A percentile compares a stretch with the other conserved stretches of the same genome.
phyloP scores from a whole-genome alignment of 2,329 filamentous ascomycete species.

The Huntiella decipiens region DNA sequence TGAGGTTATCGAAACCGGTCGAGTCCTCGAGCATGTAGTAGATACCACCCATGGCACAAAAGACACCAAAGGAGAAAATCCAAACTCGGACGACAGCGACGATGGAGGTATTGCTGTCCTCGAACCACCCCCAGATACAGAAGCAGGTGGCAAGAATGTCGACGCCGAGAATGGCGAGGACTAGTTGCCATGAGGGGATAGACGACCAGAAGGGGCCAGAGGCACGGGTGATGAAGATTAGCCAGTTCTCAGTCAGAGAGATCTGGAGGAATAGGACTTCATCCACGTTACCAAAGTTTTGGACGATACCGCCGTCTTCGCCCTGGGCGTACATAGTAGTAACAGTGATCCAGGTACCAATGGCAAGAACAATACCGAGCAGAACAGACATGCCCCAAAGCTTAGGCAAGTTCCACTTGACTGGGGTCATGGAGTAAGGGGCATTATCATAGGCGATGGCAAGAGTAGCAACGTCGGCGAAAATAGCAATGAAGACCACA shows the following conservation, averaged over 20 bases:
- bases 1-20: conserved; percentile 70
- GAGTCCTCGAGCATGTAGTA: conserved; percentile 66
- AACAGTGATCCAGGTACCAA: conserved; percentile 76
- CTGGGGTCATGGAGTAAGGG: conserved; percentile 64
- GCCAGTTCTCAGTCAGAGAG: conserved; percentile 83
- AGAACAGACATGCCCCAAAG: conserved; percentile 84
- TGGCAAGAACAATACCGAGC: conserved; percentile 60
- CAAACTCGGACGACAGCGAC: conserved; percentile 76
- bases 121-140: conserved; percentile 71
- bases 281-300: conserved; percentile 71
- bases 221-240: conserved; percentile 90
- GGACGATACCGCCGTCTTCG: conserved; percentile 63
- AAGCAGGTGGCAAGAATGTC: conserved; percentile 74
- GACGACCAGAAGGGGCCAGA: conserved; percentile 87
- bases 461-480: conserved; percentile 79
- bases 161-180: conserved; percentile 59
- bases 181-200: conserved; percentile 69
- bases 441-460: conserved; percentile 90
- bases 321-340: conserved; percentile 57
- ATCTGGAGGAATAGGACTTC: conserved; percentile 78
- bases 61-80: conserved; percentile 80
- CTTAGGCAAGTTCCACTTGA: conserved; percentile 86
- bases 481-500: conserved; percentile 87
- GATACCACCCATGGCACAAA: conserved; percentile 60
- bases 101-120: conserved; percentile 47